These are phyloP conservation scores for Leccinum variicolor DNA, from an alignment of 768 basidiomycete genomes.

Conservation along the genomic window DNA sequence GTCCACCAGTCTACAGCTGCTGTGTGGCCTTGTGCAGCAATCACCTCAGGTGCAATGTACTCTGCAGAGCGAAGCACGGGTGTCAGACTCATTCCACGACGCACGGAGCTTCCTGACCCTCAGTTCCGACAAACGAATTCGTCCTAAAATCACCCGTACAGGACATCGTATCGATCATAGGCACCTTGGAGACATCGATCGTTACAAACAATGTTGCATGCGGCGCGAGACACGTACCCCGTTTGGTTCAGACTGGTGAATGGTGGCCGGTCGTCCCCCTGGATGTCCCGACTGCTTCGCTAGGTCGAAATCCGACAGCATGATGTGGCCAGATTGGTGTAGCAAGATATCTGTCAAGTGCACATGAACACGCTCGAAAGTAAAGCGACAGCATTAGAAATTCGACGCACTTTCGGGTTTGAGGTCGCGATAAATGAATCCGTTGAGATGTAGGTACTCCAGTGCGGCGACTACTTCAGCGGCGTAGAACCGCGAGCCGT, in stretches of 20 bases:
- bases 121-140: conserved; percentile 98
- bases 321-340: conserved; percentile 98
- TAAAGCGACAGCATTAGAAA: conserved; percentile 9
- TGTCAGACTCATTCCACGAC: conserved; percentile 14
- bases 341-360: conserved; percentile 79
- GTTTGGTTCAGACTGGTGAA: conserved; percentile 81
- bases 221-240: conserved; percentile 55
- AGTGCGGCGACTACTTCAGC: conserved; percentile 97
- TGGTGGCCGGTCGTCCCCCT: conserved; percentile 81
- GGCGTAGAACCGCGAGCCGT: conserved; percentile 95
- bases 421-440: conserved; percentile 98
- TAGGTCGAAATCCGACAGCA: conserved; percentile 99
- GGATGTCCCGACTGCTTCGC: conserved; percentile 92
- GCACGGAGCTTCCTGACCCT: conserved; percentile 56
- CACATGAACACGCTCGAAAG: background rate
- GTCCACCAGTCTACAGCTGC: conserved; percentile 99
- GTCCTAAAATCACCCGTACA: conserved; percentile 98
- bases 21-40: conserved; percentile 93
- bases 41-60: conserved; percentile 99
- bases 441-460: conserved; percentile 98
- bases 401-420: conserved; percentile 92
- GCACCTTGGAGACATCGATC: conserved; percentile 51
- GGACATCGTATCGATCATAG: conserved; percentile 93
- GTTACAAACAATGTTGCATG: conserved; percentile 6
- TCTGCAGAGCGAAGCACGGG: conserved; percentile 46